Evolutionary conservation across 495 filamentous ascomycete genomes (phyloP).

Genomic region (Talaromyces liani): DNA sequence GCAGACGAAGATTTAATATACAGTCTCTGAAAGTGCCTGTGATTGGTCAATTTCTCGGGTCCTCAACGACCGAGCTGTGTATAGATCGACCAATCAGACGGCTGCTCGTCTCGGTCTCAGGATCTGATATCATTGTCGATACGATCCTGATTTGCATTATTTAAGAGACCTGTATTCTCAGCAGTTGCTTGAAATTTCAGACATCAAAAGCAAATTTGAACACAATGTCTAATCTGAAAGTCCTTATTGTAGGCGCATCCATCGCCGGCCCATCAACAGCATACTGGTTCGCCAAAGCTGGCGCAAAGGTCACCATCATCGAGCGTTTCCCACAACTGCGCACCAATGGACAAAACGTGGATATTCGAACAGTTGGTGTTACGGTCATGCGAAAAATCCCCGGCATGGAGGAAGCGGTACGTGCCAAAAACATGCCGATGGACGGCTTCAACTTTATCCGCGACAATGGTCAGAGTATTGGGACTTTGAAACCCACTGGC

Average conservation of each 20-base stretch:
- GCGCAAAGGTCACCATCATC: conserved; percentile 42
- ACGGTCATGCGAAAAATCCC: conserved; percentile 42
- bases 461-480: conserved; percentile 24
- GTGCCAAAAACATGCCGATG: conserved; percentile 27
- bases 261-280: conserved; percentile 41
- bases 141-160: neutral
- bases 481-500: conserved; percentile 34
- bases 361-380: conserved; percentile 42
- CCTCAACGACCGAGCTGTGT: neutral
- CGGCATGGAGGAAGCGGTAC: conserved; percentile 38
- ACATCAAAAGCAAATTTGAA: neutral
- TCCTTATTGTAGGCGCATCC: conserved; percentile 33
- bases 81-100: neutral
- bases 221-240: conserved; percentile 22
- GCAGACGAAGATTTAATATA: neutral
- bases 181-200: neutral
- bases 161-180: neutral
- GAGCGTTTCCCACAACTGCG: conserved; percentile 41
- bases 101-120: neutral
- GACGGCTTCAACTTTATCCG: conserved; percentile 39
- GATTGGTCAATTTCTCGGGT: neutral
- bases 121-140: neutral
- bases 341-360: conserved; percentile 43
- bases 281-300: conserved; percentile 43
- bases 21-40: neutral